These are phyloP conservation scores for Dalbergia cochinchinensis DNA, from an alignment of 306 rosid genomes.

Conservation along the genomic window DNA sequence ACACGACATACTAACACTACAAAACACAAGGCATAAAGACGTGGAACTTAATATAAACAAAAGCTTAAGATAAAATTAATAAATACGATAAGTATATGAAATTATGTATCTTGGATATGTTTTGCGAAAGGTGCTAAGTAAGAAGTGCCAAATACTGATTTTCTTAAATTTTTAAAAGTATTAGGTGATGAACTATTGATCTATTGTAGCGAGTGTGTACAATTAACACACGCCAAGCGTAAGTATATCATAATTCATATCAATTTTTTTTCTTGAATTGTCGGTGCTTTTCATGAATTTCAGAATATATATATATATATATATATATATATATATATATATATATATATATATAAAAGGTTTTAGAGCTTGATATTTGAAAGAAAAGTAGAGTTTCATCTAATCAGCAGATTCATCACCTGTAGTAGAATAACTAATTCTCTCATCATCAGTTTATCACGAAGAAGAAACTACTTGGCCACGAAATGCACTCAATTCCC, in stretches of 20 bases:
- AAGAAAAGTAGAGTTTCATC: not conserved
- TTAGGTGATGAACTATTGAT: conserved; percentile 1
- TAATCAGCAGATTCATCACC: no score
- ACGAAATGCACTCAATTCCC: no score
- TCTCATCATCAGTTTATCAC: no score
- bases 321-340: not conserved
- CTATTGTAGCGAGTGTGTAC: not conserved
- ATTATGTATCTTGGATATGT: conserved; percentile 1
- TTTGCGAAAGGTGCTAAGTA: not conserved
- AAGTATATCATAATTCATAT: not conserved
- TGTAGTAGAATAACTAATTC: no score
- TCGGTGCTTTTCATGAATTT: not conserved
- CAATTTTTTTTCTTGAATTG: not conserved
- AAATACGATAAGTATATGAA: not conserved
- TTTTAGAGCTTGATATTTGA: conserved; percentile 2
- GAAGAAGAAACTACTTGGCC: no score
- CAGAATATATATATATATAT: not conserved
- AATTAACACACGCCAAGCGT: conserved; percentile 6
- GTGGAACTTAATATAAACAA: conserved; percentile 6
- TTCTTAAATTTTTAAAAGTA: not conserved
- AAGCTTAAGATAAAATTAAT: not conserved
- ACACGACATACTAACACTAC: not conserved
- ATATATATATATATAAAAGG: not conserved
- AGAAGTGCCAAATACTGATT: not conserved
- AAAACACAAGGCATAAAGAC: conserved; percentile 27